Percentiles rank a stretch among this genome's conserved stretches.
Conservation (phyloP, 2,329 filamentous ascomycete species). For the Nemania abortiva region DNA sequence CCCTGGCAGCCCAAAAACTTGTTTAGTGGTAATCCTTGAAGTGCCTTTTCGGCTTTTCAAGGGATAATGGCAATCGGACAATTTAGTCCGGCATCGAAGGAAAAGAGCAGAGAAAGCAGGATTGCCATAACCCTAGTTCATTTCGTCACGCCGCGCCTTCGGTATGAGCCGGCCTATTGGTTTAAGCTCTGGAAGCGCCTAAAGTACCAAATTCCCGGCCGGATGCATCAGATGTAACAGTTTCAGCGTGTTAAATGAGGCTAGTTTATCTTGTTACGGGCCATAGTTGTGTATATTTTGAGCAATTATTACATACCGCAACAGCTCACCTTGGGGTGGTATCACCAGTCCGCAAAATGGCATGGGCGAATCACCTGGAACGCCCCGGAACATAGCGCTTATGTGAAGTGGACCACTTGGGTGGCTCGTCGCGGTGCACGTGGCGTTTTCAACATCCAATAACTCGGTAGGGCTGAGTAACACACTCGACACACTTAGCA, state of each 20-base stretch:
- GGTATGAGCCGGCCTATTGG: not conserved
- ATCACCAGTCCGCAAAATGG: not conserved
- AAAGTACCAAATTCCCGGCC: not conserved
- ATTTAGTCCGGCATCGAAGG: not conserved
- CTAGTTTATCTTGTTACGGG: too few species aligned
- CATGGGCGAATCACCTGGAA: not conserved
- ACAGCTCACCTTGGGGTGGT: not conserved
- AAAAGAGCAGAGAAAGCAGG: conserved; percentile 18
- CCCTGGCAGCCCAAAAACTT: not conserved
- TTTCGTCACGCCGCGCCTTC: conserved; percentile 4
- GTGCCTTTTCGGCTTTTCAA: too few species aligned
- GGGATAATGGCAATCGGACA: conserved; percentile 6
- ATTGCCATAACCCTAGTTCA: conserved; percentile 1
- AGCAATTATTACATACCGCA: too few species aligned
- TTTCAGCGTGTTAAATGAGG: not conserved
- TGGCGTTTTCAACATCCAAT: conserved; percentile 3
- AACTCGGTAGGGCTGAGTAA: not conserved
- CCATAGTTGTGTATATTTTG: too few species aligned
- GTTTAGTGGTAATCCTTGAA: not conserved
- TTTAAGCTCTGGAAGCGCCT: not conserved
- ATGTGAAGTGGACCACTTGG: not conserved
- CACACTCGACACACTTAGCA: not conserved
- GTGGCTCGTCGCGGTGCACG: not conserved
- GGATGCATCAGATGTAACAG: not conserved
- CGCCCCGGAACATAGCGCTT: not conserved